Percentiles rank a stretch among this genome's conserved stretches.
These are phyloP conservation scores for Debaryomycetaceae sp. DNA, from an alignment of 1,139 yeast genomes.

Conservation along the genomic window DNA sequence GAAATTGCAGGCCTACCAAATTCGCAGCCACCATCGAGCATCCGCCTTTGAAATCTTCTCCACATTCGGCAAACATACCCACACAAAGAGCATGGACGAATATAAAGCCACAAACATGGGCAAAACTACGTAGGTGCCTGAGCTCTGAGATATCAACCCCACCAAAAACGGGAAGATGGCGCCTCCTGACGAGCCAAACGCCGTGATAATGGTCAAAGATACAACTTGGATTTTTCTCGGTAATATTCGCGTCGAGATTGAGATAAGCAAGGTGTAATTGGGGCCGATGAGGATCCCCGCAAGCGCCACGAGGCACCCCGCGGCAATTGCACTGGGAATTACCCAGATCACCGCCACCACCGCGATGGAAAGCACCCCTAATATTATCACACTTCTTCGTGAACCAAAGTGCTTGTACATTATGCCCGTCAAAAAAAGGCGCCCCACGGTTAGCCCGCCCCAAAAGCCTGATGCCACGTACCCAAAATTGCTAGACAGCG, in stretches of 20 bases:
- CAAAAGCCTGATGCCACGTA: conserved; percentile 60
- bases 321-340: conserved; percentile 26
- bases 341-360: conserved; percentile 35
- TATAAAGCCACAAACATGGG: conserved; percentile 37
- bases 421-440: conserved; percentile 35
- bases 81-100: conserved; percentile 23
- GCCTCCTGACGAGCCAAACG: conserved; percentile 51
- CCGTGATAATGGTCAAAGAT: conserved; percentile 43
- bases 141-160: conserved; percentile 39
- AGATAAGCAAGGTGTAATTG: conserved; percentile 44
- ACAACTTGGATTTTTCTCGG: conserved; percentile 45
- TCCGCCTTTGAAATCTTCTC: conserved; percentile 6
- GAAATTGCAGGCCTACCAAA: too few relatives aligned
- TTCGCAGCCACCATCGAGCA: conserved; percentile 6
- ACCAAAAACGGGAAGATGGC: conserved; percentile 46
- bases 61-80: conserved; percentile 35
- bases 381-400: conserved; percentile 31
- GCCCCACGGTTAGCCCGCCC: conserved; percentile 55
- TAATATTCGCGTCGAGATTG: conserved; percentile 30
- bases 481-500: conserved; percentile 37
- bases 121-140: conserved; percentile 43
- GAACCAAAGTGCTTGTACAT: conserved; percentile 32
- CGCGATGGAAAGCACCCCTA: conserved; percentile 22
- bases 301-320: conserved; percentile 34
- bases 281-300: conserved; percentile 44